Base-by-base conservation (phyloP, 768 basidiomycete species). In the Naematelia encephala region DNA sequence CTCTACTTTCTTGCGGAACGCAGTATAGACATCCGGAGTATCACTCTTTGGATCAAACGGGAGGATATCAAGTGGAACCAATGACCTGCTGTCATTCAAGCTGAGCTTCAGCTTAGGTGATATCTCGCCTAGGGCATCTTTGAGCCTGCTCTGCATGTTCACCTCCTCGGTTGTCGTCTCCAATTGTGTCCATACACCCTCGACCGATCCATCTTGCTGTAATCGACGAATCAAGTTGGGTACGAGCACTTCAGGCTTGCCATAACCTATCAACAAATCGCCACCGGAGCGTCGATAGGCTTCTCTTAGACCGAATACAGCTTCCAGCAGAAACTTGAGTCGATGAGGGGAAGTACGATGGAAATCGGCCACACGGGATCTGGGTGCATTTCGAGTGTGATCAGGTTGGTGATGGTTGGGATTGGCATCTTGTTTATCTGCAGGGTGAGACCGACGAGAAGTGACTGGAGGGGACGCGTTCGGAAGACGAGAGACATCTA, bases 1-100 rank as follows among this genome's bases (percentile, higher is more conserved):
- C 62, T 81, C 80, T 29, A 80, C 77, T 23, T 70, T 68, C 63
- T 79, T 79, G 29, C 80, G 67, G 63, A 81, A 81, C 3, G 66
- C 64, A 0, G 80, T 81, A 56, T 79, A 81, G 49, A 80, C 76
- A 64, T 79, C 77, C 4, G 78, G 80, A 3, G 75, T 74, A 0
- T 65, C 14, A 3, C 68, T 52, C 5, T 51, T 47, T 19, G 72
- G 51, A 1, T 69, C 26, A 62, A 78, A 78, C 0, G 77, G 78
- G 13, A 78, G 63, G n/a, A 79, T 73, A 8, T 60, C 45, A 5
- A 64, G 59, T 23, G 74, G 69, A 12, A 78, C 68, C 49, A 78
- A 58, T 22, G 75, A 76, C 50, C 73, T 74, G n/a, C 65, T 72
- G 49, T 76, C 75, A 28, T 64, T 50, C 50, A 61, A 28, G 43